phyloP scores from a whole-genome alignment of 2,329 filamentous ascomycete species.

The Trichoderma semiorbis region DNA sequence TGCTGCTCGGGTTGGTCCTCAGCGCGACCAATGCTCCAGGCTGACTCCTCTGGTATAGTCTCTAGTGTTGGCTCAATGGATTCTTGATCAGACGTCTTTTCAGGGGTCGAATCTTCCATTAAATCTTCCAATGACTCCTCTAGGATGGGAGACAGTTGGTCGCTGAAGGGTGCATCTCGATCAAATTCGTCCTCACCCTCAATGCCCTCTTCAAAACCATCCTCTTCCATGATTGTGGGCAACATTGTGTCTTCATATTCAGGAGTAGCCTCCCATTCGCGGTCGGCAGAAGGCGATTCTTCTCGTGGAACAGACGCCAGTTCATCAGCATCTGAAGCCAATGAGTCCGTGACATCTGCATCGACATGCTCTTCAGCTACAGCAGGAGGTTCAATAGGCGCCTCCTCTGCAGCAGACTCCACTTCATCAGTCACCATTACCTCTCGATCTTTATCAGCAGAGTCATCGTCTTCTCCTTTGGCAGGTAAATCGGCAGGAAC shows the following conservation, averaged over 20 bases:
- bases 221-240: slow-evolving; percentile 6
- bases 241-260: background rate
- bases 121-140: slow-evolving; percentile 6
- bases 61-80: background rate
- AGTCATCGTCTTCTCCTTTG: background rate
- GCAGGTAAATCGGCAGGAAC: background rate
- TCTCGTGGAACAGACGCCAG: background rate
- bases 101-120: background rate
- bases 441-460: background rate
- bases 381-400: background rate
- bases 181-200: background rate
- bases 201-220: background rate
- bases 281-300: background rate
- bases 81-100: background rate
- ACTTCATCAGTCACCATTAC: background rate
- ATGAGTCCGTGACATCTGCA: background rate
- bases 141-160: slow-evolving; percentile 3
- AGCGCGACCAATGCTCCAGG: background rate
- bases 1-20: background rate
- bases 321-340: background rate
- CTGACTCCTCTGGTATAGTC: background rate
- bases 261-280: background rate
- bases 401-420: background rate
- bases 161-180: background rate
- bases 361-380: background rate